Evolutionary conservation across 768 basidiomycete species (phyloP).

Genomic region (Termitomyces titanicus): DNA sequence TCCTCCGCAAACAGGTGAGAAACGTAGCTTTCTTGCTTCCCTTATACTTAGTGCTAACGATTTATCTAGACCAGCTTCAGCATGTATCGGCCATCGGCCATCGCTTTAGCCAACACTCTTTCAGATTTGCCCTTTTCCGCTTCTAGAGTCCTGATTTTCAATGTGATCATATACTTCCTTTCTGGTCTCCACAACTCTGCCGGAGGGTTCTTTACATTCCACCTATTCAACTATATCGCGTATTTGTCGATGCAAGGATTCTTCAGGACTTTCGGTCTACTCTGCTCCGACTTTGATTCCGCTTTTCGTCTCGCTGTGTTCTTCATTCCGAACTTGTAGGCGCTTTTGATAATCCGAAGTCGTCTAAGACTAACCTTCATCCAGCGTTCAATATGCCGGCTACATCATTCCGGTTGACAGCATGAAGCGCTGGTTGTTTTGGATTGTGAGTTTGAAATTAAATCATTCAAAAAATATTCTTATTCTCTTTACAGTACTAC

Average conservation of each 20-base stretch:
- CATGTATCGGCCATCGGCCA: slow-evolving; percentile 64
- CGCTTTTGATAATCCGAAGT: neutral
- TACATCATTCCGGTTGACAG: slow-evolving; percentile 63
- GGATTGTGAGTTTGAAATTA: slow-evolving; percentile 56
- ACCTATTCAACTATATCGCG: slow-evolving; percentile 60
- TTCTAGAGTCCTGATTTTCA: slow-evolving; percentile 51
- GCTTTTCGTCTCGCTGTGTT: slow-evolving; percentile 54
- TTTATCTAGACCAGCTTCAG: slow-evolving; percentile 47
- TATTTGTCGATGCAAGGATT: slow-evolving; percentile 80
- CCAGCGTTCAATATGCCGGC: slow-evolving; percentile 60
- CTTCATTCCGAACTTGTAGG: slow-evolving; percentile 72
- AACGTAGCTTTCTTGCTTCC: neutral
- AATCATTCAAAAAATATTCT: neutral
- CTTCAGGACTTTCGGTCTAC: slow-evolving; percentile 70
- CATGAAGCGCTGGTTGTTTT: slow-evolving; percentile 84
- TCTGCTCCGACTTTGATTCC: slow-evolving; percentile 43
- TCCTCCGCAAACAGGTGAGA: slow-evolving; percentile 58
- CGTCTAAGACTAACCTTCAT: neutral
- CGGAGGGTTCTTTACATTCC: slow-evolving; percentile 51
- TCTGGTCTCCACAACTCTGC: slow-evolving; percentile 42
- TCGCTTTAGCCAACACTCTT: slow-evolving; percentile 62
- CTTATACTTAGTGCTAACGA: neutral
- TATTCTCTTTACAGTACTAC: slow-evolving; percentile 51
- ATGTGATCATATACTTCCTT: slow-evolving; percentile 71
- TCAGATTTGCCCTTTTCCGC: slow-evolving; percentile 71